A percentile compares a stretch with the other conserved stretches of the same genome.
These are phyloP conservation scores for Macrolepiota albuminosa DNA, from an alignment of 768 basidiomycete species.

Conservation along the genomic window DNA sequence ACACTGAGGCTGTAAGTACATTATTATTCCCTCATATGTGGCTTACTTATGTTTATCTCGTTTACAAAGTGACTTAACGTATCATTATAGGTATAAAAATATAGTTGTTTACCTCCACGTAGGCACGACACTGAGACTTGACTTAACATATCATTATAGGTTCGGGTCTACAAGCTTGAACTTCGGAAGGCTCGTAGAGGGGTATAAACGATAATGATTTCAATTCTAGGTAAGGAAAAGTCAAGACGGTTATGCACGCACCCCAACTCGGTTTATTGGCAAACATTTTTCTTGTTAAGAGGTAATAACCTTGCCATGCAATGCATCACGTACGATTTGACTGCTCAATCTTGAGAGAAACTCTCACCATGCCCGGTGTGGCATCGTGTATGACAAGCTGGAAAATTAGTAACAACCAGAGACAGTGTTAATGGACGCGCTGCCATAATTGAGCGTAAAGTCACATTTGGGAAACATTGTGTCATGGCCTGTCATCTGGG, in stretches of 20 bases:
- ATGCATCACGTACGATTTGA: slow-evolving; percentile 56
- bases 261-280: slow-evolving; percentile 79
- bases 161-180: no score
- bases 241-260: slow-evolving; percentile 27
- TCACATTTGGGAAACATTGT: slow-evolving; percentile 73
- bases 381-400: slow-evolving; percentile 65
- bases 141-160: no score
- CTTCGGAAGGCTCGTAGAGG: no score
- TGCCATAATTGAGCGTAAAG: slow-evolving; percentile 11
- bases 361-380: slow-evolving; percentile 66
- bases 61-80: no score
- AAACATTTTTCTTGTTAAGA: slow-evolving; percentile 1
- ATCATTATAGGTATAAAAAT: no score
- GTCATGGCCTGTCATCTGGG: slow-evolving; percentile 59
- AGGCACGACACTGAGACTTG: no score
- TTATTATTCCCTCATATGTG: no score
- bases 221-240: not conserved
- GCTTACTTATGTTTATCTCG: no score
- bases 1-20: no score
- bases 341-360: slow-evolving; percentile 66
- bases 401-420: not conserved
- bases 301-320: not conserved
- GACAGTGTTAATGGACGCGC: not conserved
- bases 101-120: no score
- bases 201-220: not conserved